Conservation (phyloP, 1,139 yeast genomes). For the Petasospora fabianii region DNA sequence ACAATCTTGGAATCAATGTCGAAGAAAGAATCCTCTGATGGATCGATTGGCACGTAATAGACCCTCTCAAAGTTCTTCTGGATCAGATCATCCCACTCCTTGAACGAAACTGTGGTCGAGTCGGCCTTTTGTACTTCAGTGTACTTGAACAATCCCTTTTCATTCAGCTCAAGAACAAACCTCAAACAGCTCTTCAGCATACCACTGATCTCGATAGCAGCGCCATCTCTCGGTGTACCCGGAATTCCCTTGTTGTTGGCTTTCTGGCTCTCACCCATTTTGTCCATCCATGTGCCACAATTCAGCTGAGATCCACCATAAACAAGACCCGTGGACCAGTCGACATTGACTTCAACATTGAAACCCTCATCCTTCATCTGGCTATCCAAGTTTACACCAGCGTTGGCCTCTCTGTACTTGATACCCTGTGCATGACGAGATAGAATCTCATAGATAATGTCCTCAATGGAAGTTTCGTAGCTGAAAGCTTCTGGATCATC, state of each 20-base stretch:
- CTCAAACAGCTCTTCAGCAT: conserved; percentile 78
- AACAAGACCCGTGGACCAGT: conserved; percentile 84
- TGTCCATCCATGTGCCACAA: conserved; percentile 99
- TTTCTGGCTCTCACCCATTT: conserved; percentile 89
- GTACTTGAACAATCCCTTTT: conserved; percentile 52
- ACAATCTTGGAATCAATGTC: conserved; percentile 62
- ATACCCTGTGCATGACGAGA: conserved; percentile 86
- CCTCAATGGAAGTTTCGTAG: conserved; percentile 65
- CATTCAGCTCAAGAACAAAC: conserved; percentile 63
- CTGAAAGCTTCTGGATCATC: conserved; percentile 76
- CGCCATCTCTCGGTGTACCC: conserved; percentile 98
- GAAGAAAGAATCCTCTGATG: conserved; percentile 51
- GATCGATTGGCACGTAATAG: conserved; percentile 68
- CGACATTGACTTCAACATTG: conserved; percentile 74
- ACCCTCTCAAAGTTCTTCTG: conserved; percentile 73
- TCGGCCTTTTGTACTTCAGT: conserved; percentile 26
- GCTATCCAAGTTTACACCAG: conserved; percentile 81
- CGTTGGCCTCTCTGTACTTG: conserved; percentile 89
- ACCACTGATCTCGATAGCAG: conserved; percentile 91
- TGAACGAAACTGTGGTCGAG: conserved; percentile 50
- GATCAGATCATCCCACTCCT: conserved; percentile 69
- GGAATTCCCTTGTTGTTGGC: conserved; percentile 90
- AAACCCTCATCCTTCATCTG: conserved; percentile 95
- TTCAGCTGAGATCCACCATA: conserved; percentile 91
- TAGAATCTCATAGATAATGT: conserved; percentile 76